Conservation (phyloP, 768 basidiomycete genomes). For the Amanita inopinata region DNA sequence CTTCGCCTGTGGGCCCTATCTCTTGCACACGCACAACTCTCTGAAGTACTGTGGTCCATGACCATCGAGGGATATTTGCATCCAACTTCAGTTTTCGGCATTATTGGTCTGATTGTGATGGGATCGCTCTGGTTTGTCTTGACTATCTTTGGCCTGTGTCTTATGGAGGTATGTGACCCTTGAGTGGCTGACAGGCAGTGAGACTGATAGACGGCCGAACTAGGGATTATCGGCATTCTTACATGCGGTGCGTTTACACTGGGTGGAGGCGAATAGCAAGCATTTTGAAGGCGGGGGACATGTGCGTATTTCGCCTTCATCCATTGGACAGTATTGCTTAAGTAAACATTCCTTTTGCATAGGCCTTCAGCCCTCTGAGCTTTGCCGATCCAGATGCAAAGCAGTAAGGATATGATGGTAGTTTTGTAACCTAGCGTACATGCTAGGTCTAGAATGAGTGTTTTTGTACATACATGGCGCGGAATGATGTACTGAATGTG, state of each 20-base stretch:
- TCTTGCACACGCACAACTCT: constrained; percentile 94
- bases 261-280: constrained; percentile 98
- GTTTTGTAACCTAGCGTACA: not conserved
- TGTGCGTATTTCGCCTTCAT: constrained; percentile 41
- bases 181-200: constrained; percentile 10
- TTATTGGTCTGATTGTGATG: constrained; percentile 48
- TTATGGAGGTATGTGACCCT: constrained; percentile 80
- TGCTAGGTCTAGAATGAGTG: no score
- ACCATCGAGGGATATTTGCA: constrained; percentile 57
- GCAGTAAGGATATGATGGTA: constrained; percentile 19
- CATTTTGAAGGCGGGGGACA: constrained; percentile 87
- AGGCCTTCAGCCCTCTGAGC: constrained; percentile 41
- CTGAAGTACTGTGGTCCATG: constrained; percentile 90
- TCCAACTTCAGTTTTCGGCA: constrained; percentile 31
- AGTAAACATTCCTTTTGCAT: constrained; percentile 12
- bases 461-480: no score
- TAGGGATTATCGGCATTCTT: constrained; percentile 93
- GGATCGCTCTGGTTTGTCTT: constrained; percentile 67
- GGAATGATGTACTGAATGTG: no score
- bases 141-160: constrained; percentile 74
- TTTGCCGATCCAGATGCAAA: constrained; percentile 32
- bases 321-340: constrained; percentile 16
- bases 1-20: constrained; percentile 96
- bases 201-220: constrained; percentile 11
- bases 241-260: constrained; percentile 93